Evolutionary conservation across 352 stramenopile species (phyloP).

Genomic region (Phytophthora crassamura): DNA sequence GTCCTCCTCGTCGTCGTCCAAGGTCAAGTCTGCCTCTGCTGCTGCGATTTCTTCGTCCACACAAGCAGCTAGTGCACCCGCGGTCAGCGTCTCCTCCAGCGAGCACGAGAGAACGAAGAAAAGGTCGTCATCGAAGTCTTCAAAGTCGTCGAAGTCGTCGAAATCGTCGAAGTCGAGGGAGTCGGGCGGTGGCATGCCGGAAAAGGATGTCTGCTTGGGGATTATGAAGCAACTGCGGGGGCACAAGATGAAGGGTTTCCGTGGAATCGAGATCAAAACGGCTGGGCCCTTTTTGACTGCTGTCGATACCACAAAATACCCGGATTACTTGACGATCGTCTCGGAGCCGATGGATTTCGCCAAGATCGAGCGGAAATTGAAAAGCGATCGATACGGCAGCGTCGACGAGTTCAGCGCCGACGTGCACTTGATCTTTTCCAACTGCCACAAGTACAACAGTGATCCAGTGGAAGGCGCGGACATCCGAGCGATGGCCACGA

Average conservation of each 20-base stretch:
- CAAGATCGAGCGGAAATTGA: constrained; percentile 90
- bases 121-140: constrained; percentile 45
- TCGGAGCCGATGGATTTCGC: constrained; percentile 89
- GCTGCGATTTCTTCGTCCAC: constrained; percentile 18
- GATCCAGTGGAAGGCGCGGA: constrained; percentile 86
- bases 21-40: constrained; percentile 27
- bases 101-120: constrained; percentile 45
- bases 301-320: constrained; percentile 88
- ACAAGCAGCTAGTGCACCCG: constrained; percentile 3
- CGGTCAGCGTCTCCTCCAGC: constrained; percentile 8
- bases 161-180: constrained; percentile 45
- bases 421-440: constrained; percentile 89
- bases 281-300: constrained; percentile 83
- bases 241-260: constrained; percentile 89
- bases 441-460: constrained; percentile 91
- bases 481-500: constrained; percentile 88
- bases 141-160: constrained; percentile 42
- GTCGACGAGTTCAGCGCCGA: constrained; percentile 86
- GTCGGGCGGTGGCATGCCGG: constrained; percentile 42
- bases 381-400: constrained; percentile 78
- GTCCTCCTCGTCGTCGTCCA: constrained; percentile 39
- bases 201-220: constrained; percentile 69
- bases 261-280: constrained; percentile 83
- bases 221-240: constrained; percentile 77
- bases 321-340: constrained; percentile 83